These are phyloP conservation scores for Podosphaera leucotricha DNA, from an alignment of 2,329 filamentous ascomycete genomes.

Conservation along the genomic window DNA sequence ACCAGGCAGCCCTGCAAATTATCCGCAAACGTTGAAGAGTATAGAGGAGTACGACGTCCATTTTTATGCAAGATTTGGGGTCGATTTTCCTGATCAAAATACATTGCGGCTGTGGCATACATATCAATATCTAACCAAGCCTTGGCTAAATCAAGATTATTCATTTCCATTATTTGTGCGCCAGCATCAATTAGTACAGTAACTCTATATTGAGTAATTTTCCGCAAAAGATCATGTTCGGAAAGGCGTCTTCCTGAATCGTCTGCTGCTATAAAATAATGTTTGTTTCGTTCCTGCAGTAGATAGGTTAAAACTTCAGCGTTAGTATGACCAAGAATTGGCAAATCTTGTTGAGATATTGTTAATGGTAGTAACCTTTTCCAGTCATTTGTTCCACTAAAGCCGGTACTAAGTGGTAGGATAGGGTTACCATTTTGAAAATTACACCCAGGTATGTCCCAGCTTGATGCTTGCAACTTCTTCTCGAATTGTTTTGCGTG, in stretches of 20 bases:
- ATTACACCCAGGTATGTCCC: slow-evolving; percentile 28
- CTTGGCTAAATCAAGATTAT: slow-evolving; percentile 16
- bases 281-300: slow-evolving; percentile 26
- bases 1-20: slow-evolving; percentile 7
- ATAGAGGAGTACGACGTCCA: slow-evolving; percentile 4
- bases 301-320: slow-evolving; percentile 37
- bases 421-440: slow-evolving; percentile 11
- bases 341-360: slow-evolving; percentile 35
- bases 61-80: slow-evolving; percentile 4
- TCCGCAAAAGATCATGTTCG: slow-evolving; percentile 22
- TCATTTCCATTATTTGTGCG: slow-evolving; percentile 37
- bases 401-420: slow-evolving; percentile 33
- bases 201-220: slow-evolving; percentile 19
- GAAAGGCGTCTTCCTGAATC: slow-evolving; percentile 18
- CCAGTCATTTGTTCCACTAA: slow-evolving; percentile 49
- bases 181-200: slow-evolving; percentile 39
- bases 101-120: slow-evolving; percentile 2
- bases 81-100: slow-evolving; percentile 5
- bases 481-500: slow-evolving; percentile 39
- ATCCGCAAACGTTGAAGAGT: slow-evolving; percentile 7
- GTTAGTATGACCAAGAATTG: slow-evolving; percentile 31
- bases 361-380: slow-evolving; percentile 33
- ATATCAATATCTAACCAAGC: slow-evolving; percentile 6
- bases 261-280: slow-evolving; percentile 24
- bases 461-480: slow-evolving; percentile 41